Percentiles rank a stretch among this genome's conserved stretches.
Evolutionary conservation across 139 green algal species (phyloP).

Genomic region (Deuterostichococcus epilithicus): DNA sequence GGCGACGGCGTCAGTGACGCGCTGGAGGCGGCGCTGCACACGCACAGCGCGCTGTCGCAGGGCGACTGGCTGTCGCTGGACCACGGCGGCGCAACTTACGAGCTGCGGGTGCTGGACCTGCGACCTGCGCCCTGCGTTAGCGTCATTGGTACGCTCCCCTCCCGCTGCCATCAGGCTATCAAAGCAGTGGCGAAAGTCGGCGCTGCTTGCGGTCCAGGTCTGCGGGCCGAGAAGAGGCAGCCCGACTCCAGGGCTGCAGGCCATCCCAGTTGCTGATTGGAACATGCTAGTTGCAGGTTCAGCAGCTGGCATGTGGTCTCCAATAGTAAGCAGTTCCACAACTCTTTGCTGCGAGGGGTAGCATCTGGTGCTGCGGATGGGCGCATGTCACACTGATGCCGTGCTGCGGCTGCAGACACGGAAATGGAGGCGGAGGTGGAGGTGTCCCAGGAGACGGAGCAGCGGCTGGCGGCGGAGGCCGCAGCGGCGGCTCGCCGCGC

Average conservation of each 20-base stretch:
- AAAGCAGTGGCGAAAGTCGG: too few species aligned
- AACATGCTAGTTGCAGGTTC: too few species aligned
- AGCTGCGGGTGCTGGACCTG: slow-evolving; percentile 60
- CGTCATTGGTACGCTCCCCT: slow-evolving; percentile 34
- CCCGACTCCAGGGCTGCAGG: too few species aligned
- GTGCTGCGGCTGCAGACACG: slow-evolving; percentile 43
- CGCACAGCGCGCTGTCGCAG: slow-evolving; percentile 58
- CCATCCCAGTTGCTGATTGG: too few species aligned
- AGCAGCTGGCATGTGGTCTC: too few species aligned
- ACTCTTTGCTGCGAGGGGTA: too few species aligned
- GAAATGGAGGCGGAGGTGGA: slow-evolving; percentile 80
- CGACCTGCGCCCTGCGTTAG: slow-evolving; percentile 43
- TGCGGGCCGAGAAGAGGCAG: too few species aligned
- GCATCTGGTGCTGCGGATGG: too few species aligned
- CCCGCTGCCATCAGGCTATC: too few species aligned
- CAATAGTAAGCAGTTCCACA: too few species aligned
- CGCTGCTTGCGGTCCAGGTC: too few species aligned
- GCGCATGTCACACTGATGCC: not conserved
- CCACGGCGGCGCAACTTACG: slow-evolving; percentile 14
- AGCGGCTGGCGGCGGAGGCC: slow-evolving; percentile 35
- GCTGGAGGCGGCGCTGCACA: slow-evolving; percentile 60
- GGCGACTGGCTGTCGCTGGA: slow-evolving; percentile 67
- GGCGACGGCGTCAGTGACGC: slow-evolving; percentile 38
- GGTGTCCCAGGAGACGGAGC: slow-evolving; percentile 66
- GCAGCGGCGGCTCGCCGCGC: slow-evolving; percentile 9